Conservation (phyloP, 2,329 filamentous ascomycete genomes). For the Fusarium keratoplasticum region DNA sequence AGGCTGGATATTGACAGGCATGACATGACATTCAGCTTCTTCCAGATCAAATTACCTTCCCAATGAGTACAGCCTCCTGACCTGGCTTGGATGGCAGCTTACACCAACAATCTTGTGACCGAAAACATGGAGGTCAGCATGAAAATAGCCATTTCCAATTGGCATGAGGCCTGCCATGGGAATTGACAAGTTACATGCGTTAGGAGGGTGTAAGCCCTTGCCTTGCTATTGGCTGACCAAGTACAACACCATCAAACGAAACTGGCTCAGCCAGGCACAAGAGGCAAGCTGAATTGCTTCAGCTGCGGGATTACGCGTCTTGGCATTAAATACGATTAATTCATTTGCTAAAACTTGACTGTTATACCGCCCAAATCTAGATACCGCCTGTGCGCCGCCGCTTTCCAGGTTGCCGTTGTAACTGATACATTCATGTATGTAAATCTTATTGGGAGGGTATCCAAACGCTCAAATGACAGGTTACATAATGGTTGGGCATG, state of each 20-base stretch:
- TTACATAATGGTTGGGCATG: neutral
- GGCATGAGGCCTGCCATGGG: neutral
- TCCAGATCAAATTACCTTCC: neutral
- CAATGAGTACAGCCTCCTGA: neutral
- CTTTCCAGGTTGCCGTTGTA: conserved; percentile 2
- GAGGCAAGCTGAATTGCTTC: conserved; percentile 3
- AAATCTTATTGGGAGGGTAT: conserved; percentile 1
- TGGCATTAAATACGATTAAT: neutral
- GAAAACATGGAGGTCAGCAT: neutral
- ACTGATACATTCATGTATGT: neutral
- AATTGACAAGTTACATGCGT: neutral
- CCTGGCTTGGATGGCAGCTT: neutral
- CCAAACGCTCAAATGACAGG: conserved; percentile 16
- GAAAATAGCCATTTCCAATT: neutral
- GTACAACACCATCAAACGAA: neutral
- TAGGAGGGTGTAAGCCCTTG: neutral
- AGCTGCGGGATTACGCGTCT: neutral
- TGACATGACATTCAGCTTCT: conserved; percentile 3
- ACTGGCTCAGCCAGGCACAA: neutral
- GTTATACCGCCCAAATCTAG: neutral
- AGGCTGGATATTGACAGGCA: neutral
- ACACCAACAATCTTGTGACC: neutral
- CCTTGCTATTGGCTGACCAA: neutral
- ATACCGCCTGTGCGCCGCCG: neutral
- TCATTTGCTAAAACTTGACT: neutral